These are phyloP conservation scores for Graphiopsis chlorocephala DNA, from an alignment of 2,329 filamentous ascomycete genomes.

Conservation along the genomic window DNA sequence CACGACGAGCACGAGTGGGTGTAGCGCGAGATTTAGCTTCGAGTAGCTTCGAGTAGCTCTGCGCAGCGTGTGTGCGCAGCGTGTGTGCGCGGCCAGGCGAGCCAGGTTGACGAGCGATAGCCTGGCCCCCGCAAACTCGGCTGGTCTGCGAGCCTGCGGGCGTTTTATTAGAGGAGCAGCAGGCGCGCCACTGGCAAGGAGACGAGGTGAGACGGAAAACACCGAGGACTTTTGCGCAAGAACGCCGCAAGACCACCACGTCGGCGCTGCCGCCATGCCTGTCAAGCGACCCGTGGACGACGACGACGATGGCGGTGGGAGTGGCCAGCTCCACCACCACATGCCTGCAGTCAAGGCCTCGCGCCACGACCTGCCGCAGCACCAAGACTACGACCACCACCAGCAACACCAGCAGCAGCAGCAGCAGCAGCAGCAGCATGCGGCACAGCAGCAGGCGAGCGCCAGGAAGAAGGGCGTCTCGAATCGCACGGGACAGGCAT, in stretches of 20 bases:
- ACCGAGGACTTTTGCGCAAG: not conserved
- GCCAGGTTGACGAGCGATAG: not conserved
- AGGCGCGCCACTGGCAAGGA: not conserved
- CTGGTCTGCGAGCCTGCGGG: not conserved
- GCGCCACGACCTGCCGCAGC: constrained; percentile 8
- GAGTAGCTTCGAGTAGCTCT: not conserved
- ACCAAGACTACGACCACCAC: not conserved
- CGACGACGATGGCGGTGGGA: constrained; percentile 13
- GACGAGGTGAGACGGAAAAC: not conserved
- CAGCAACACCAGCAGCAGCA: constrained; percentile 6
- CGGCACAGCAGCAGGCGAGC: constrained; percentile 16
- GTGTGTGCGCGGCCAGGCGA: no score
- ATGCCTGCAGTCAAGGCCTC: constrained; percentile 11
- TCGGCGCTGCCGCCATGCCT: constrained; percentile 4
- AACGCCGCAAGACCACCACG: not conserved
- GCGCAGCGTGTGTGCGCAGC: no score
- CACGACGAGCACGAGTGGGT: no score
- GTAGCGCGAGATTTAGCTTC: not conserved
- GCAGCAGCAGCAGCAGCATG: not conserved
- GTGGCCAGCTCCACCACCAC: not conserved
- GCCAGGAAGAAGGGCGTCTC: constrained; percentile 51
- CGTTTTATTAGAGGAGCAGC: not conserved
- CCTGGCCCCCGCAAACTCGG: not conserved
- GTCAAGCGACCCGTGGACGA: constrained; percentile 28
- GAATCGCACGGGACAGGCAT: constrained; percentile 74